Evolutionary conservation across 805 yeast species (phyloP).

Genomic region (Kuraishia floccosa): DNA sequence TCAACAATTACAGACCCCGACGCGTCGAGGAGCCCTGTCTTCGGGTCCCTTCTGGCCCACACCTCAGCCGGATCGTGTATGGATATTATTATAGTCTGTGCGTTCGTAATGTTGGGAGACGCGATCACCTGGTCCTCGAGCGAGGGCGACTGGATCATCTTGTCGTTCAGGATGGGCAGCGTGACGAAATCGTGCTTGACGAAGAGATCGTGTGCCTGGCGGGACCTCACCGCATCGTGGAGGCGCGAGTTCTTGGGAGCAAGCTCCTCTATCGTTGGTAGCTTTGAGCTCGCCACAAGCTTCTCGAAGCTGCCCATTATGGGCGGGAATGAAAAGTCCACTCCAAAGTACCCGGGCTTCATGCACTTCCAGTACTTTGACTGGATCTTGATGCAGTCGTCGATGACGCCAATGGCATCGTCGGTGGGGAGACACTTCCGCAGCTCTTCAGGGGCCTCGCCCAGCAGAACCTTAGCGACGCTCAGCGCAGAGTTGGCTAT

Average conservation of each 20-base stretch:
- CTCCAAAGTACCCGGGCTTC: conserved; percentile 47
- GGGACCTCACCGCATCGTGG: conserved; percentile 65
- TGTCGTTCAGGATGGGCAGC: conserved; percentile 47
- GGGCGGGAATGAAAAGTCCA: conserved; percentile 16
- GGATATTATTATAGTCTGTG: conserved; percentile 53
- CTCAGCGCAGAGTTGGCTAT: conserved; percentile 86
- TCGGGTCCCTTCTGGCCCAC: conserved; percentile 79
- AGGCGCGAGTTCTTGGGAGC: conserved; percentile 35
- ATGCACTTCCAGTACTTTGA: conserved; percentile 82
- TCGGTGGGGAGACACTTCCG: conserved; percentile 54
- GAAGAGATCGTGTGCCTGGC: conserved; percentile 51
- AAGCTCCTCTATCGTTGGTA: conserved; percentile 21
- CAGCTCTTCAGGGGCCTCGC: conserved; percentile 88
- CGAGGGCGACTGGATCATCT: conserved; percentile 31
- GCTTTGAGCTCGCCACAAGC: conserved; percentile 26
- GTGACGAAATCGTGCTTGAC: conserved; percentile 46
- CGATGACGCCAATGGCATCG: conserved; percentile 71
- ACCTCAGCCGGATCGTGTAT: conserved; percentile 90
- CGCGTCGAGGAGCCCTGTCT: conserved; percentile 68
- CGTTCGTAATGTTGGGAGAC: conserved; percentile 55
- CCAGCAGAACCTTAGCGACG: conserved; percentile 82
- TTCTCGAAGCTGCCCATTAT: conserved; percentile 19
- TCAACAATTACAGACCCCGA: conserved; percentile 67
- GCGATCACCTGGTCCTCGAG: conserved; percentile 58
- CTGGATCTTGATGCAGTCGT: conserved; percentile 71